These are phyloP conservation scores for Microthyrium microscopicum DNA, from an alignment of 2,329 filamentous ascomycete species.

Conservation along the genomic window DNA sequence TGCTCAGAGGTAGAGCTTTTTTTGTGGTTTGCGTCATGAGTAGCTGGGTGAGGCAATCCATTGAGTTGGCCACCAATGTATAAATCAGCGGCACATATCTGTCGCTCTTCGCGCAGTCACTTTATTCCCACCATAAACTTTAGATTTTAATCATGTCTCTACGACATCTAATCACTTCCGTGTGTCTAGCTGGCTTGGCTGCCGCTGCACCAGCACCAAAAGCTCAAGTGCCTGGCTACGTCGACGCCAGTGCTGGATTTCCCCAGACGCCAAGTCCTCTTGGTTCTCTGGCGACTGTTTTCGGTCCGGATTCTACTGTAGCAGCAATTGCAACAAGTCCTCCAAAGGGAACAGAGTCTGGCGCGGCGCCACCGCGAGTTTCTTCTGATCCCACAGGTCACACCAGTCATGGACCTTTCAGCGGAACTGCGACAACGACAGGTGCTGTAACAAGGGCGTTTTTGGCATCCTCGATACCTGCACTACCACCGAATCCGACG, in stretches of 20 bases:
- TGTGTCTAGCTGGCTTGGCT: slow-evolving; percentile 18
- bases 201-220: slow-evolving; percentile 21
- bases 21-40: too few relatives aligned
- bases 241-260: slow-evolving; percentile 27
- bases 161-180: slow-evolving; percentile 14
- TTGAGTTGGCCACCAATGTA: slow-evolving; percentile 1
- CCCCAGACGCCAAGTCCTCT: slow-evolving; percentile 17
- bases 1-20: too few relatives aligned
- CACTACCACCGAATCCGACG: slow-evolving; percentile 39
- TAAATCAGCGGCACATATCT: too few relatives aligned
- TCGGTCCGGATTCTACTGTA: slow-evolving; percentile 27
- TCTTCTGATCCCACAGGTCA: slow-evolving; percentile 37
- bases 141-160: neutral
- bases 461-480: slow-evolving; percentile 39
- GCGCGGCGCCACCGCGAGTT: slow-evolving; percentile 26
- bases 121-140: neutral
- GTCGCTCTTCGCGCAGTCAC: too few relatives aligned
- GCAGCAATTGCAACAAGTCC: slow-evolving; percentile 19
- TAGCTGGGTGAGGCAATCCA: too few relatives aligned
- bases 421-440: slow-evolving; percentile 49
- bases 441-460: slow-evolving; percentile 41
- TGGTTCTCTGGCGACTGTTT: slow-evolving; percentile 22
- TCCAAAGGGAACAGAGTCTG: slow-evolving; percentile 15
- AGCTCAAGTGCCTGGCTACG: slow-evolving; percentile 29
- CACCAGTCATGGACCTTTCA: slow-evolving; percentile 53